These are phyloP conservation scores for Flaveria brownii DNA, from an alignment of 129 eudicot genomes.

Conservation along the genomic window DNA sequence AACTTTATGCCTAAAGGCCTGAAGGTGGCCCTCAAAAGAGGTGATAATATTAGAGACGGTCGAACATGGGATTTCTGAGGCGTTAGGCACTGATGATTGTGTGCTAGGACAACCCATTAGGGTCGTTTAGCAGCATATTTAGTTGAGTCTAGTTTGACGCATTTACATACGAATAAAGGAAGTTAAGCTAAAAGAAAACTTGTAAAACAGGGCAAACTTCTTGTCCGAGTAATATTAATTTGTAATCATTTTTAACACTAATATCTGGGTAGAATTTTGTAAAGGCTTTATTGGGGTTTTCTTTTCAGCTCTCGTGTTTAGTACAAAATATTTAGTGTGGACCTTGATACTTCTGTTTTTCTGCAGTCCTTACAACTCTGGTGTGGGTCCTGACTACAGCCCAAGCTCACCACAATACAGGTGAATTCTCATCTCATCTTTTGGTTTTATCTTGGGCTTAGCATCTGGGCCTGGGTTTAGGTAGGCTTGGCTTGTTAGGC, in stretches of 20 bases:
- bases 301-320: background rate
- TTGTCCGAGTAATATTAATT: background rate
- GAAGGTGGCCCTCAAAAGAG: background rate
- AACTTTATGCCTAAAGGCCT: background rate
- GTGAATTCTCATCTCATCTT: constrained; percentile 31
- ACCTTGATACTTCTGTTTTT: constrained; percentile 13
- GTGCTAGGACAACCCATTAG: background rate
- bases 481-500: background rate
- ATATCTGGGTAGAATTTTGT: background rate
- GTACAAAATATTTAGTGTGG: background rate
- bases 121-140: background rate
- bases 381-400: constrained; percentile 73
- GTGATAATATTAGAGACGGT: background rate
- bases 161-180: background rate
- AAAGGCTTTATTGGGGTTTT: background rate
- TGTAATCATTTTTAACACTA: background rate
- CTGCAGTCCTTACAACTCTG: constrained; percentile 76
- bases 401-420: constrained; percentile 94
- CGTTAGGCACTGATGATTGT: background rate
- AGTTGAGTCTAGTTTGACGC: background rate
- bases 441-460: background rate
- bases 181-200: too few relatives aligned
- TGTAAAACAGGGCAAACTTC: background rate
- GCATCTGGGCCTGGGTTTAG: background rate
- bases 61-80: background rate